Evolutionary conservation across 306 rosid genomes (phyloP).

Genomic region (Fragaria iinumae): DNA sequence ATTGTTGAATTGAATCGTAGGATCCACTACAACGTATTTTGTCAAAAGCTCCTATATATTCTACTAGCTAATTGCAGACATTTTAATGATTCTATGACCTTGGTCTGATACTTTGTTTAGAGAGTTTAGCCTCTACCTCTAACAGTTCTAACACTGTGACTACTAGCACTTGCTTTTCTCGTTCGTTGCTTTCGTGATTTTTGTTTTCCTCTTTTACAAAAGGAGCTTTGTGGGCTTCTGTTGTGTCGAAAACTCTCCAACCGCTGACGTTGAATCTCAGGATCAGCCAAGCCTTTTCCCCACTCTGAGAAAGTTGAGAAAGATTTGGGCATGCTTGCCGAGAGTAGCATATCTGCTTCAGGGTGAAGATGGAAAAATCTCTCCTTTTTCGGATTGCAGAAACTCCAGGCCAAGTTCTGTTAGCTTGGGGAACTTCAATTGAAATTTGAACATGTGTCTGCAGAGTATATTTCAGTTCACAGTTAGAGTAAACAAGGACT

Average conservation of each 20-base stretch:
- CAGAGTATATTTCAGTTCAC: conserved; percentile 18
- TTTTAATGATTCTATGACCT: neutral
- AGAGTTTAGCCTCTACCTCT: conserved; percentile 65
- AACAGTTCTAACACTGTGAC: conserved; percentile 46
- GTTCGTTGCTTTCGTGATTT: conserved; percentile 34
- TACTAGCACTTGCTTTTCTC: conserved; percentile 32
- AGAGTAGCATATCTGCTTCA: conserved; percentile 87
- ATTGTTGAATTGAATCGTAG: too few relatives aligned
- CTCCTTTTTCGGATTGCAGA: conserved; percentile 37
- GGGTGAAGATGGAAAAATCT: conserved; percentile 58
- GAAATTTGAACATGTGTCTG: conserved; percentile 67
- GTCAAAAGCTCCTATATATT: neutral
- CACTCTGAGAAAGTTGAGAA: conserved; percentile 77
- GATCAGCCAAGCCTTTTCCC: conserved; percentile 97
- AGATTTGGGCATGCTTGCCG: conserved; percentile 40
- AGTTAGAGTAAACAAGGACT: neutral
- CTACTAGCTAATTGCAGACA: neutral
- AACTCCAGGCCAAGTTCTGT: conserved; percentile 69
- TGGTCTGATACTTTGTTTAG: conserved; percentile 32
- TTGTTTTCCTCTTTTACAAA: conserved; percentile 15
- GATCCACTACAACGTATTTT: neutral
- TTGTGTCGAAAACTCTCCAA: conserved; percentile 41
- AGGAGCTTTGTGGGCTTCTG: conserved; percentile 23
- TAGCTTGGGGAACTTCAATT: conserved; percentile 55
- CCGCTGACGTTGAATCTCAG: conserved; percentile 84